These are phyloP conservation scores for Cucumis melo DNA, from an alignment of 306 rosid genomes.

Conservation along the genomic window DNA sequence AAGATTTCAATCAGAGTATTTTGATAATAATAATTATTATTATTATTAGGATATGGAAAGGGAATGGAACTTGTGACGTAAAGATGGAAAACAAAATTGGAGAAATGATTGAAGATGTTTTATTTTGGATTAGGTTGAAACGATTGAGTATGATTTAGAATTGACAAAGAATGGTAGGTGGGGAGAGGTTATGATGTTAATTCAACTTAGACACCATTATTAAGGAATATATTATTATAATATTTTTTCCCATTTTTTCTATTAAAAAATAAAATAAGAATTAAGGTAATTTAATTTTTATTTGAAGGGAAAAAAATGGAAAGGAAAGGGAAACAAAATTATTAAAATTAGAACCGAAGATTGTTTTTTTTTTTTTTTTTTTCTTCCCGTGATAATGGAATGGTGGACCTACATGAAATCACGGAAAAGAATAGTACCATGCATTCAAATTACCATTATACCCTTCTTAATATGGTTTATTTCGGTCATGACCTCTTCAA, in stretches of 20 bases:
- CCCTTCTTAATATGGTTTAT: not conserved
- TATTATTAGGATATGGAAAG: too few species aligned
- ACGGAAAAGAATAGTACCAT: conserved; percentile 4
- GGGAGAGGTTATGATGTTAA: not conserved
- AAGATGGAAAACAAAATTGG: not conserved
- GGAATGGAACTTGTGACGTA: too few species aligned
- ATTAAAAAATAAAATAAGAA: too few species aligned
- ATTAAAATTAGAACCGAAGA: not conserved
- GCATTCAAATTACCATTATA: not conserved
- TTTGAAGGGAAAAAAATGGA: not conserved
- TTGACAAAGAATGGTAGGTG: not conserved
- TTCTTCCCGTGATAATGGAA: conserved; percentile 5
- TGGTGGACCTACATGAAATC: conserved; percentile 6
- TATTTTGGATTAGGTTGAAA: not conserved
- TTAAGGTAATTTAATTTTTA: not conserved
- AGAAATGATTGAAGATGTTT: not conserved
- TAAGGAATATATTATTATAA: not conserved
- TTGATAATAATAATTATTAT: too few species aligned
- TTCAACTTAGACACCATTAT: not conserved
- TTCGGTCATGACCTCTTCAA: not conserved
- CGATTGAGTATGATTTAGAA: not conserved
- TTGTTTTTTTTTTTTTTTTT: too few species aligned
- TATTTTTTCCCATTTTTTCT: not conserved
- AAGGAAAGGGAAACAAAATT: not conserved
- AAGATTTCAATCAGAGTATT: too few species aligned